Evolutionary conservation across 352 stramenopile species (phyloP), one percentile per base, ranked within the genome.

Genomic region (Thraustotheca clavata): DNA sequence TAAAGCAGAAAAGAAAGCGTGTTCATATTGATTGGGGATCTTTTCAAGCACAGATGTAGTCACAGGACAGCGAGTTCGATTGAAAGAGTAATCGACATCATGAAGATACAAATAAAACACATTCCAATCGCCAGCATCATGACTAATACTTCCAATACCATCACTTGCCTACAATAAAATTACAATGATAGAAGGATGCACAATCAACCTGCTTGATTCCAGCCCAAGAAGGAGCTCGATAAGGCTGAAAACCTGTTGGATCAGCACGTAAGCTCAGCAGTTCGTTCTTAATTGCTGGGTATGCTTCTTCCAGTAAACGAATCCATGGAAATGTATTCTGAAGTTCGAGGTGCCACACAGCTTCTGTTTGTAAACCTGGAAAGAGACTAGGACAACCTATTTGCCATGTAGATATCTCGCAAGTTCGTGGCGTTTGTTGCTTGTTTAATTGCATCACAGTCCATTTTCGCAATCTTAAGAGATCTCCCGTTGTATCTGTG

Each of bases 31-130:
- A 11, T 59, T 52, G 1, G 61, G 69, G 24, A 94, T 80, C 2
- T 78, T 73, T 46, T 89, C 67, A 50, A 95, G 78, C 27, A 87
- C 46, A 11, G 73, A 61, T 2, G 69, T 57, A 0, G 84, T 95
- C 24, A 73, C 69, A 1, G 84, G 83, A 67, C 85, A 95, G 49
- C 87, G 61, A 31, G 68, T 60, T 27, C 80, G 75, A 47, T 95
- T 94, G 18, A 73, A 57, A 20, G 55, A 59, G 59, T 92, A 94
- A 71, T 94, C 76, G 11, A 95, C 72, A 62, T 93, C 92, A 71
- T 96, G 85, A 2, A 95, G 73, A 61, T 79, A 91, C 24, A 95
- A 60, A 48, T 96, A 96, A 49, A 90, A 91, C 14, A 96, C 85
- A 48, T 94, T 89, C 86, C 86, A 95, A 61, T 94, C 78, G 9